phyloP scores from a whole-genome alignment of 345 rosid species.

The Aquilaria malaccensis region DNA sequence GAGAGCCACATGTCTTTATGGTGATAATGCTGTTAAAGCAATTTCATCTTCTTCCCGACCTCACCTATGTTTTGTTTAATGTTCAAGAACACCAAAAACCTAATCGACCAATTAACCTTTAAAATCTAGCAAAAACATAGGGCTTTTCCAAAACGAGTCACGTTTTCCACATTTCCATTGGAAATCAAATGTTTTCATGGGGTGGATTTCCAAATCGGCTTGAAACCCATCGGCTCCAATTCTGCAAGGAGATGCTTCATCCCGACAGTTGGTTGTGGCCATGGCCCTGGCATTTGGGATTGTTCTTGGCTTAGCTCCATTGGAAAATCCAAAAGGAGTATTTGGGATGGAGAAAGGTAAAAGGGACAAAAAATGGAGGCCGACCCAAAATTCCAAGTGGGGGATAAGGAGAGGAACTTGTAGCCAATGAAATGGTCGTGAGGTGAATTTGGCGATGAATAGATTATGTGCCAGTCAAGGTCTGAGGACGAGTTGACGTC shows the following conservation, averaged over 20 bases:
- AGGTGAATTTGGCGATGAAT: slow-evolving; percentile 71
- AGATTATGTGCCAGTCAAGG: slow-evolving; percentile 85
- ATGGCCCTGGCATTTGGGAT: slow-evolving; percentile 51
- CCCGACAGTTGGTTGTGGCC: slow-evolving; percentile 81
- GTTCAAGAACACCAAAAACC: no score
- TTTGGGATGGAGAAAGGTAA: slow-evolving; percentile 64
- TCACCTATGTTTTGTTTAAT: neutral
- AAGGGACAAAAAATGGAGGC: slow-evolving; percentile 58
- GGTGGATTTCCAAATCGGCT: neutral
- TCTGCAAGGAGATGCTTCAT: slow-evolving; percentile 47
- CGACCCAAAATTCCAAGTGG: slow-evolving; percentile 57
- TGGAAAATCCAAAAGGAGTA: slow-evolving; percentile 91
- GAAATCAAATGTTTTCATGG: no score
- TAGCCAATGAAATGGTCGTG: slow-evolving; percentile 71
- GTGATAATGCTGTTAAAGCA: no score
- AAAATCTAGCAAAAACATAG: no score
- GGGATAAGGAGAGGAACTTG: slow-evolving; percentile 54
- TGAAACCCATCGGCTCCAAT: slow-evolving; percentile 40
- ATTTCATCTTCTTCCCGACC: no score
- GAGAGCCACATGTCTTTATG: neutral
- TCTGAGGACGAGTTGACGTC: slow-evolving; percentile 61
- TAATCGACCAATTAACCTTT: no score
- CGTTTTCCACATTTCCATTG: no score
- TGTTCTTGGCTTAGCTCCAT: slow-evolving; percentile 63
- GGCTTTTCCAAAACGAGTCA: no score